Evolutionary conservation across 1,284 basidiomycete genomes (phyloP), one percentile per base, ranked within the genome.

Genomic region (Mycena citricolor): DNA sequence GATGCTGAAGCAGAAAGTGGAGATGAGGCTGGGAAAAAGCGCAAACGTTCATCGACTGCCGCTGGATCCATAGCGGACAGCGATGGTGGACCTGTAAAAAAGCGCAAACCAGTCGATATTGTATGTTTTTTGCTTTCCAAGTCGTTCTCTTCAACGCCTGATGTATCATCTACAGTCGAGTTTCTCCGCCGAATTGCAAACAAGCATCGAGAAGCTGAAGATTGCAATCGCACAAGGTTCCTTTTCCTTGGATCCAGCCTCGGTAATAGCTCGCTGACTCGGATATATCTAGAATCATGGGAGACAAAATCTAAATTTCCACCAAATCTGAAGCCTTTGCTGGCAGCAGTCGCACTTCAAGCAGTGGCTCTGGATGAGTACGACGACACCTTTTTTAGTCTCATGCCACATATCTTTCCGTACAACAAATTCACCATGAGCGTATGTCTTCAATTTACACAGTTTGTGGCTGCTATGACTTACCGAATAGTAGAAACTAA

Each of bases 381-480:
- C 66, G 86, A 92, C 57, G 90, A 94, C 16, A 83, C 90, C 59
- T 95, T 94, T 62, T 95, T 95, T 70, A 85, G 83, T 58, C 71
- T 86, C 28, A 86, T 97, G 81, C 91, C 93, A 0, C 73, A 70
- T 22, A 67, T 95, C 32, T 94, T 97, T 60, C 92, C 92, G 0
- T 95, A 95, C 62, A 97, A 97, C 66, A 86, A 88, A 56, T 95
- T 90, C 63, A 90, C 88, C 0, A 90, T 90, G 86, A 84, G 71
- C 38, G 85, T 86, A 42, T 36, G 80, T 66, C 6, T 16, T 14
- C 45, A 30, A 13, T 11, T 4, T 30, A 29, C 4, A 42, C 26
- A 39, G 35, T 39, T 28, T n/a, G 29, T 22, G 39, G 14, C 10
- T 26, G 21, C n/a, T 35, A 34, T 14, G 25, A 14, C 32, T 29